phyloP scores from a whole-genome alignment of 768 basidiomycete genomes.

The Lactarius hengduanensis region DNA sequence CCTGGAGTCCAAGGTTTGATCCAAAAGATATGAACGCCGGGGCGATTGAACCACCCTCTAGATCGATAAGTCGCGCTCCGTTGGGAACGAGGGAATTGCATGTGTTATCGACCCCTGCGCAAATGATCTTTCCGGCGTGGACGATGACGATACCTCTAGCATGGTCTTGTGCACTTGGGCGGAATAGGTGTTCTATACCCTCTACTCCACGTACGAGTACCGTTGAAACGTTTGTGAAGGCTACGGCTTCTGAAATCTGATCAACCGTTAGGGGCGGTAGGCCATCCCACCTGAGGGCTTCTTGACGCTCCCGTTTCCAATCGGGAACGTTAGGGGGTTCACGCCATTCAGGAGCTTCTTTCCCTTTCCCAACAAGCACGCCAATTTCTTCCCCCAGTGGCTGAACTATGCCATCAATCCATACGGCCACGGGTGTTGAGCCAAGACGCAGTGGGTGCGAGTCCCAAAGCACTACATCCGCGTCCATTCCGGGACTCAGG shows the following conservation, averaged over 20 bases:
- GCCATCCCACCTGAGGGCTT: slow-evolving; percentile 60
- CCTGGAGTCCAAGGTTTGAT: slow-evolving; percentile 56
- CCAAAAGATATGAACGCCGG: slow-evolving; percentile 69
- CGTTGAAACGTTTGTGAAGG: slow-evolving; percentile 54
- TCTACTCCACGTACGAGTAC: slow-evolving; percentile 33
- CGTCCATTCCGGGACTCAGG: slow-evolving; percentile 40
- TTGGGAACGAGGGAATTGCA: slow-evolving; percentile 21
- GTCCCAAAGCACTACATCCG: slow-evolving; percentile 74
- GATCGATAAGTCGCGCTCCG: slow-evolving; percentile 42
- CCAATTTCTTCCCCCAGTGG: slow-evolving; percentile 41
- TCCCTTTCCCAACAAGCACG: slow-evolving; percentile 28
- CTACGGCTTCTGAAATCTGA: slow-evolving; percentile 38
- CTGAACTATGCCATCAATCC: slow-evolving; percentile 81
- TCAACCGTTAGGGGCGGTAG: slow-evolving; percentile 59
- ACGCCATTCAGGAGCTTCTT: slow-evolving; percentile 29
- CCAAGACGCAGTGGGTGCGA: slow-evolving; percentile 73
- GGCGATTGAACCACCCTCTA: slow-evolving; percentile 60
- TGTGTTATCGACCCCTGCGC: slow-evolving; percentile 36
- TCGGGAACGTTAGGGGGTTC: slow-evolving; percentile 48
- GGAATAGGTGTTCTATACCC: slow-evolving; percentile 20
- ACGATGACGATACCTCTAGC: slow-evolving; percentile 44
- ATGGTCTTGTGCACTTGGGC: slow-evolving; percentile 21
- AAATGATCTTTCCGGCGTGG: slow-evolving; percentile 52
- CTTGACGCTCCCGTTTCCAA: slow-evolving; percentile 58
- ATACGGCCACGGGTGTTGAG: slow-evolving; percentile 67